Evolutionary conservation across 768 basidiomycete genomes (phyloP).

Genomic region (Phanerochaete sordida): DNA sequence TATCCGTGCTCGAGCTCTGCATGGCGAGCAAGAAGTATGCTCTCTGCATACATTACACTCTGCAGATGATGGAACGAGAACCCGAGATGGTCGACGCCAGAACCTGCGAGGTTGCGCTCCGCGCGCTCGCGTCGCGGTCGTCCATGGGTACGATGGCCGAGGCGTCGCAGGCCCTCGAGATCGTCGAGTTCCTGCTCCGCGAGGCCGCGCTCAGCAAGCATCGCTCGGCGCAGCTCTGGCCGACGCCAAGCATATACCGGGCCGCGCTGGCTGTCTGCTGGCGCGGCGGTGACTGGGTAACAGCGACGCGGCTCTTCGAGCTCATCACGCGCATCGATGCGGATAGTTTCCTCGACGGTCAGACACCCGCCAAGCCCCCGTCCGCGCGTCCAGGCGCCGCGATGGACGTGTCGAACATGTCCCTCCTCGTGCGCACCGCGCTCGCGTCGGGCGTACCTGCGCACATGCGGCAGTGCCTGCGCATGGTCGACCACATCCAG

Average conservation of each 20-base stretch:
- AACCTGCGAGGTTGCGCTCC: conserved; percentile 63
- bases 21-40: conserved; percentile 42
- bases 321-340: conserved; percentile 63
- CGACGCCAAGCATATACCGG: conserved; percentile 52
- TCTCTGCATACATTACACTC: conserved; percentile 53
- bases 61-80: conserved; percentile 48
- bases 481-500: conserved; percentile 51
- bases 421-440: conserved; percentile 57
- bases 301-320: conserved; percentile 55
- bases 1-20: conserved; percentile 55
- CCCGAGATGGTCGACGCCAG: conserved; percentile 44
- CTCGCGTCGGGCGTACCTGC: conserved; percentile 44
- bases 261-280: conserved; percentile 64
- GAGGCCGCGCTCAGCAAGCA: conserved; percentile 37
- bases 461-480: conserved; percentile 56
- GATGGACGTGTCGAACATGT: conserved; percentile 51
- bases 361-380: background rate
- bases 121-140: conserved; percentile 42
- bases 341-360: conserved; percentile 17
- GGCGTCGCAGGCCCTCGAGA: conserved; percentile 49
- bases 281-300: conserved; percentile 60
- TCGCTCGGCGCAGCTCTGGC: conserved; percentile 18
- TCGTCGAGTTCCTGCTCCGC: conserved; percentile 67
- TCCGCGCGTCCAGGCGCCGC: conserved; percentile 3
- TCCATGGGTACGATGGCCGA: conserved; percentile 37